These are phyloP conservation scores for Pholiota molesta DNA, from an alignment of 768 basidiomycete genomes.

Conservation along the genomic window DNA sequence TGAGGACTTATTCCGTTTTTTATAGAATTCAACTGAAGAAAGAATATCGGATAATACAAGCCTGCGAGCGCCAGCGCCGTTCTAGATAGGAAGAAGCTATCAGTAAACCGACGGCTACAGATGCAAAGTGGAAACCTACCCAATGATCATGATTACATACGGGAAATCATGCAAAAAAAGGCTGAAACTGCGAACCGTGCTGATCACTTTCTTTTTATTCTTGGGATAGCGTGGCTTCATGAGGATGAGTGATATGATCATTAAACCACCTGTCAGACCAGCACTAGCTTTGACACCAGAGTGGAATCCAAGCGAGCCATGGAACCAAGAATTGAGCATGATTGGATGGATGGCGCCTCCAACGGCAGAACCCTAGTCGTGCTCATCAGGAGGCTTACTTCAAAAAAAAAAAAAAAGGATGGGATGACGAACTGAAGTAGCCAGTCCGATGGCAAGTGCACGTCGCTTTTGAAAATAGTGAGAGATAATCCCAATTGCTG, in stretches of 20 bases:
- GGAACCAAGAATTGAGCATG: slow-evolving; percentile 58
- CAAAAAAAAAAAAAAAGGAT: background rate
- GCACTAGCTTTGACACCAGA: slow-evolving; percentile 54
- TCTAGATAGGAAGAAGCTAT: slow-evolving; percentile 22
- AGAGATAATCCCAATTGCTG: slow-evolving; percentile 39
- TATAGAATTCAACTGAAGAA: slow-evolving; percentile 56
- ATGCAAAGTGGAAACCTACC: slow-evolving; percentile 25
- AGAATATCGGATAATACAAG: slow-evolving; percentile 56
- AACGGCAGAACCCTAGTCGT: slow-evolving; percentile 47
- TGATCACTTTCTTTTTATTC: slow-evolving; percentile 32
- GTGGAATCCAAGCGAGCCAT: slow-evolving; percentile 53
- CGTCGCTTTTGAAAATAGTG: slow-evolving; percentile 40
- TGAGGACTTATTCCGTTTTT: slow-evolving; percentile 44
- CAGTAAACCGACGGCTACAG: background rate
- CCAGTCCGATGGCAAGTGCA: slow-evolving; percentile 37
- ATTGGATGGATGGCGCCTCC: slow-evolving; percentile 67
- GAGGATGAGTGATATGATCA: slow-evolving; percentile 38
- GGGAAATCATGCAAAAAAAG: slow-evolving; percentile 45
- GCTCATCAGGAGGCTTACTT: background rate
- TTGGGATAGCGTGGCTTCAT: slow-evolving; percentile 48
- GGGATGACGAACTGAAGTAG: slow-evolving; percentile 30
- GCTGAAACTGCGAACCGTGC: slow-evolving; percentile 29
- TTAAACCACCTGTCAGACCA: slow-evolving; percentile 38
- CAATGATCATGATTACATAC: slow-evolving; percentile 46
- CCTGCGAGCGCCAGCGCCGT: slow-evolving; percentile 38